Base-by-base conservation (phyloP, 345 rosid genomes). In the Lagerstroemia speciosa region DNA sequence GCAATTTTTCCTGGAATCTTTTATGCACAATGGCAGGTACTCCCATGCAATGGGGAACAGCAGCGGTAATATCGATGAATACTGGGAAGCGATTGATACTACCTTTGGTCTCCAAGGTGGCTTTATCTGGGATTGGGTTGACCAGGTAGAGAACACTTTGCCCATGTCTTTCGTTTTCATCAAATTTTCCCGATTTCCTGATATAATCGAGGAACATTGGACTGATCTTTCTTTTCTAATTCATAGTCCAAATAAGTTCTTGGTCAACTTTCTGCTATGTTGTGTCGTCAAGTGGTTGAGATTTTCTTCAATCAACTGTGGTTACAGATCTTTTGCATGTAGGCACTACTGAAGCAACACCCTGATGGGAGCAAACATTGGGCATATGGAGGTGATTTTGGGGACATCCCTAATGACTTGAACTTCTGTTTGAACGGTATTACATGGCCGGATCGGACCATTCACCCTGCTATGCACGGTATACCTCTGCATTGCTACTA, bases 371-470 rank as follows among this genome's bases (percentile, higher is more conserved):
- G 48, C 62, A 91, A 91, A 71, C 85, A 68, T 75, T 94, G 99
- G 99, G 99, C 97, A 16, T 94, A 94, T 88, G 99, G 99, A 74
- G 99, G 99, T 57, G 93, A 91, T 84, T 94, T 88, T 77, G 99
- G 97, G 76, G 99, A 94, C 74, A 73, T 76, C 57, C 97, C 97
- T 64, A 94, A 94, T 81, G 99, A 94, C 82, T 78, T 83, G 78
- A 94, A 94, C 83, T 94, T 94, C 78, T 91, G 99, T 80, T 77
- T 94, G 79, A 82, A 91, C 65, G 99, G 99, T 63, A 78, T 94
- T 80, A 74, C 61, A 48, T 94, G 99, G 99, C 99, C 99, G 16
- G 95, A 94, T 81, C 80, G 99, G 76, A 89, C 93, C 66, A 88
- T 92, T 38, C 99, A 91, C 83, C 99, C 97, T 67, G 92, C 93